Base-by-base conservation (phyloP, 345 rosid species). In the Ceriops decandra region DNA sequence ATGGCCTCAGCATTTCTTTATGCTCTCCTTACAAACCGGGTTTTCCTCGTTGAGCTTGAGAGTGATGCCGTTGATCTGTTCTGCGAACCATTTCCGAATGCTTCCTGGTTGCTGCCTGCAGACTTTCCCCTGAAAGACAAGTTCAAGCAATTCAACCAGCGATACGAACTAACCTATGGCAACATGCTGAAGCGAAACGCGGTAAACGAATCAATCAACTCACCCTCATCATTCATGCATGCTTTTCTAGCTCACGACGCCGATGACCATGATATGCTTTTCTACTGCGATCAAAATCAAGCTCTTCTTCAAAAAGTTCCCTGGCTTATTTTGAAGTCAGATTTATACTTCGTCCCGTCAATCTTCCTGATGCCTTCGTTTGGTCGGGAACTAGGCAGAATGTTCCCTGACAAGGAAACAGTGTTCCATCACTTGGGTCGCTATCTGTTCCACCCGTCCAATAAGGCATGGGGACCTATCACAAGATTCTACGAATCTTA, bases 371-470 rank as follows among this genome's bases (percentile, higher is more conserved):
- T 75, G 32, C 62, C 74, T 8, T 63, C 57, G 21, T 70, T 75
- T 52, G n/a, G 65, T 57, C 27, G 64, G 36, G 62, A 70, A 17
- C 52, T 70, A 17, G 63, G 5, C 67, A 75, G 16, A 1, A 26
- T 75, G 56, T 75, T 69, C 42, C 74, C 71, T 21, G 70, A 75
- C 6, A 75, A 60, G 52, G 71, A 69, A 42, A 35, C 63, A 15
- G 67, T 75, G 53, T 70, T 75, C 57, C 71, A 75, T 42, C 69
- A 69, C 58, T 6, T 75, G 69, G 66, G 54, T 8, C 57, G 61
- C 16, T 75, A 75, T 61, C 67, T 75, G 28, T 75, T 75, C 49
- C 63, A 53, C 69, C 78, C 78, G 1, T 75, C 78, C 13, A 64
- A 69, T 20, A 16, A 64, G 24, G 78, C 74, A 5, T 75, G 74